phyloP scores from a whole-genome alignment of 2,329 filamentous ascomycete species.

The Aspergillus sp. region DNA sequence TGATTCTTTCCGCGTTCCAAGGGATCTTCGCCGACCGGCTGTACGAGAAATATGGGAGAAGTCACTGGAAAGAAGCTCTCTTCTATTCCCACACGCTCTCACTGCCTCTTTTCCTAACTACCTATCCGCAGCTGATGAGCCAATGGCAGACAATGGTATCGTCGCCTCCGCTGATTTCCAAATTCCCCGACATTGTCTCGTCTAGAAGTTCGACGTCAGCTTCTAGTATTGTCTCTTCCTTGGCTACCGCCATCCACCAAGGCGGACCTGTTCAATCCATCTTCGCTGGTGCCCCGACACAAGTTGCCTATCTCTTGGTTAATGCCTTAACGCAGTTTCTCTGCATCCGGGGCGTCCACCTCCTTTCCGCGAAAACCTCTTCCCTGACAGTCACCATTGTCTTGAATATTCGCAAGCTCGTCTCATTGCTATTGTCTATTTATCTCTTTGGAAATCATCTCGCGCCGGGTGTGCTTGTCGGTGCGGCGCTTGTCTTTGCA shows the following conservation, averaged over 20 bases:
- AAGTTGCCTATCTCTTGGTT: conserved; percentile 33
- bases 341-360: conserved; percentile 91
- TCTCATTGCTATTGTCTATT: conserved; percentile 84
- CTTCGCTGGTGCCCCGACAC: conserved; percentile 24
- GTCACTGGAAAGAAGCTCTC: conserved; percentile 89
- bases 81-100: conserved; percentile 70
- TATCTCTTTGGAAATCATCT: conserved; percentile 87
- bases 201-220: not conserved
- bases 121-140: conserved; percentile 25
- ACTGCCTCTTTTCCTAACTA: conserved; percentile 37
- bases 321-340: conserved; percentile 80
- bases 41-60: conserved; percentile 68
- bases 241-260: conserved; percentile 9
- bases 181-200: conserved; percentile 6
- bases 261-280: conserved; percentile 15
- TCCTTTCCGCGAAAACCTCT: conserved; percentile 79
- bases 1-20: conserved; percentile 86
- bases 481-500: conserved; percentile 78
- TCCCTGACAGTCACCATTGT: conserved; percentile 95
- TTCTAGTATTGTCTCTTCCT: conserved; percentile 6
- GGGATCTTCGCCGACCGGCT: conserved; percentile 89
- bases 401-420: conserved; percentile 86
- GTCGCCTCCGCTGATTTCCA: conserved; percentile 26
- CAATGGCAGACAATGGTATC: conserved; percentile 30
- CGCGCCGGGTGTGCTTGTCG: conserved; percentile 65